Evolutionary conservation across 2,329 filamentous ascomycete species (phyloP), one percentile per base, ranked within the genome.

Genomic region (Trichocomaceae sp.): DNA sequence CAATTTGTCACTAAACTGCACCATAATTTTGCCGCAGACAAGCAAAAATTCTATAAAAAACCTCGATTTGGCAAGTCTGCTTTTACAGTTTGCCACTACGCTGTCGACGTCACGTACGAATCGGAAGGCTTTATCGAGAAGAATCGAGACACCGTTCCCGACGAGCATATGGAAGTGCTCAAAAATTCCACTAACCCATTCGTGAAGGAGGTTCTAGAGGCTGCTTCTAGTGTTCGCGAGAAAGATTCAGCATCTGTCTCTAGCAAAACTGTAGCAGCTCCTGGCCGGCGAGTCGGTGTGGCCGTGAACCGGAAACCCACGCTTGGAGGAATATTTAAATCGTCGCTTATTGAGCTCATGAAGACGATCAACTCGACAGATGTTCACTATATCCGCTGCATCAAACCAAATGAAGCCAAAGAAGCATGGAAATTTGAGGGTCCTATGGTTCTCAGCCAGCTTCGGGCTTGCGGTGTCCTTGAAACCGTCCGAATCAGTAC

Each of bases 121-220:
- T 97, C 92, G 1, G 93, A 99, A 64, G 93, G 93, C 47, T 99
- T 99, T 75, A 96, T 99, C 66, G 95, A 99, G 72, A 99, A 99
- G 82, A 99, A 99, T 74, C 85, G 93, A 71, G 93, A 99, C 72
- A 99, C 95, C 19, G 93, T 99, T 47, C 93, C 93, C 5, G 93
- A 99, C 68, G 93, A 99, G 75, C 93, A 97, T 69, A 88, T 99
- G 85, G 90, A 93, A 57, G 87, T 99, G 37, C 80, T 99, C 60
- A 86, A 84, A 63, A 84, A 85, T 50, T 95, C 90, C 1, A 86
- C 83, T 31, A 99, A 96, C 72, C 76, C 77, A 48, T 99, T 99
- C 78, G 78, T 99, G 54, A 83, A 81, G 45, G 82, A 90, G 55
- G 90, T 99, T 6, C 75, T 99, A 44, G 87, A 91, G 50, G 89